phyloP scores from a whole-genome alignment of 805 yeast species.

The Hanseniaspora lachancei region DNA sequence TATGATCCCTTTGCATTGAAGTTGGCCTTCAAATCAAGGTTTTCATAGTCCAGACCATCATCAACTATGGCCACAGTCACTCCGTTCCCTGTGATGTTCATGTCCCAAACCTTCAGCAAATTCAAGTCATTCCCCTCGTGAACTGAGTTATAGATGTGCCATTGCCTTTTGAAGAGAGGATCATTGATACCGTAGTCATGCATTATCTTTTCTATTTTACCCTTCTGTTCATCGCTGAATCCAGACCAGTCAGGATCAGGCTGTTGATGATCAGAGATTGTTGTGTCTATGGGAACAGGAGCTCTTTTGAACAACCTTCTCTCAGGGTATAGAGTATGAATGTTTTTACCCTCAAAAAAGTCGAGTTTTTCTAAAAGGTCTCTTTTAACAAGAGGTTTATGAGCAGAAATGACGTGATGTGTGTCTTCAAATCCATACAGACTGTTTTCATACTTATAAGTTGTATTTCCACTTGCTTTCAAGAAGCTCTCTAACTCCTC shows the following conservation, averaged over 20 bases:
- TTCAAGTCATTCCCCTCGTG: conserved; percentile 77
- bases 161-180: conserved; percentile 72
- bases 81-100: conserved; percentile 68
- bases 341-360: not conserved
- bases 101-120: conserved; percentile 72
- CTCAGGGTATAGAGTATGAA: conserved; percentile 27
- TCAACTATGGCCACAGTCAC: conserved; percentile 81
- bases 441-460: not conserved
- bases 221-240: conserved; percentile 14
- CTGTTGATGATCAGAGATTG: conserved; percentile 42
- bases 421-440: conserved; percentile 6
- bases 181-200: conserved; percentile 48
- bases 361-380: not conserved
- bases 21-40: conserved; percentile 55
- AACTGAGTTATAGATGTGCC: conserved; percentile 75
- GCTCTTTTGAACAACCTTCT: conserved; percentile 41
- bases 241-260: conserved; percentile 20
- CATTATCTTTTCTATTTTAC: conserved; percentile 30
- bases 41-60: conserved; percentile 82
- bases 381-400: not conserved
- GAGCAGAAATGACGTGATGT: conserved; percentile 6
- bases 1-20: conserved; percentile 74
- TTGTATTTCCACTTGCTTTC: not conserved
- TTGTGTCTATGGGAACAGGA: conserved; percentile 37
- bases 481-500: not conserved